A percentile compares a stretch with the other conserved stretches of the same genome.
Evolutionary conservation across 257 asterid species (phyloP).

Genomic region (Capsicum baccatum): DNA sequence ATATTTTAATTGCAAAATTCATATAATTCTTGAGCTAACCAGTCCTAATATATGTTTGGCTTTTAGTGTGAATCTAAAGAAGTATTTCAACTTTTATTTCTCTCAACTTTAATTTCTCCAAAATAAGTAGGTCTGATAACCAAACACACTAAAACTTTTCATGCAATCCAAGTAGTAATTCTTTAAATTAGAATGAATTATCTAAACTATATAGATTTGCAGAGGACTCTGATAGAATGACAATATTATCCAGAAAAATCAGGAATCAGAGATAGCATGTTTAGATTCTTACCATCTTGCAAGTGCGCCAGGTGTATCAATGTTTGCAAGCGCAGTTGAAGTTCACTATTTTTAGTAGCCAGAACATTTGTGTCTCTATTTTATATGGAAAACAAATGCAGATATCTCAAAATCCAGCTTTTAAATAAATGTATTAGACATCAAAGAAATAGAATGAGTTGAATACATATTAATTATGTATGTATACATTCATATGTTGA

Average conservation of each 20-base stretch:
- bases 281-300: constrained; percentile 70
- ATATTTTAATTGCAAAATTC: neutral
- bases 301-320: constrained; percentile 90
- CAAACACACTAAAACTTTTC: neutral
- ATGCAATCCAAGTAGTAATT: neutral
- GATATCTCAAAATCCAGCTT: constrained; percentile 27
- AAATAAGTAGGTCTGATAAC: neutral
- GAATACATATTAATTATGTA: neutral
- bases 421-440: neutral
- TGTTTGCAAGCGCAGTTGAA: constrained; percentile 85
- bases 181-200: neutral
- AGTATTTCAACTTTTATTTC: neutral
- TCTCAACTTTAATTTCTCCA: neutral
- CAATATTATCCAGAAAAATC: neutral
- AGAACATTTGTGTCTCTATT: constrained; percentile 86
- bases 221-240: neutral
- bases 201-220: neutral
- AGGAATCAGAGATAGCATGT: neutral
- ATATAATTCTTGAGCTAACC: neutral
- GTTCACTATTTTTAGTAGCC: constrained; percentile 80
- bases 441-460: neutral
- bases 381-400: constrained; percentile 24
- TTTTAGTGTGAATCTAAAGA: neutral
- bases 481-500: neutral
- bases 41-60: no score